A percentile compares a stretch with the other conserved stretches of the same genome.
Evolutionary conservation across 1,139 yeast genomes (phyloP).

Genomic region (Hemisphaericaspora subhashii): DNA sequence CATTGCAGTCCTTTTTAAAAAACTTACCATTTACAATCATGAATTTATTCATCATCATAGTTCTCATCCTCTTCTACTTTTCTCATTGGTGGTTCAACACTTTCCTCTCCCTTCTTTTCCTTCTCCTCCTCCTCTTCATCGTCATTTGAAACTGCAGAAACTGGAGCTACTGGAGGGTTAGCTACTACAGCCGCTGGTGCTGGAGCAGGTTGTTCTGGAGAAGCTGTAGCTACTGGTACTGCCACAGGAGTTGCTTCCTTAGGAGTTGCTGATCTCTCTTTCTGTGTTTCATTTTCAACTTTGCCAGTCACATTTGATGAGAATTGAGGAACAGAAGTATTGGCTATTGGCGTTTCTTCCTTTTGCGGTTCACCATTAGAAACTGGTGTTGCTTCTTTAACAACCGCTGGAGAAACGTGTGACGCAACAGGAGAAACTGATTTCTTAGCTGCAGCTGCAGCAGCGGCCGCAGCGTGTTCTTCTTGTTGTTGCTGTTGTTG

Average conservation of each 20-base stretch:
- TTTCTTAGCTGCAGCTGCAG: conserved; percentile 8
- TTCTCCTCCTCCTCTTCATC: conserved; percentile 42
- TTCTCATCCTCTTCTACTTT: conserved; percentile 81
- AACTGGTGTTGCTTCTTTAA: conserved; percentile 11
- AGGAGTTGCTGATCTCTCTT: conserved; percentile 10
- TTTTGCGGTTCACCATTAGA: conserved; percentile 1
- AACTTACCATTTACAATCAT: background rate
- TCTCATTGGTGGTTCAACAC: conserved; percentile 68
- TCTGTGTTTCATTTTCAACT: conserved; percentile 9
- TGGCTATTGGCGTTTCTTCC: conserved; percentile 1
- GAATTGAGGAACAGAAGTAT: conserved; percentile 20
- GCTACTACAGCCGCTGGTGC: conserved; percentile 15
- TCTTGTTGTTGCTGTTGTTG: background rate
- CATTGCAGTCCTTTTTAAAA: background rate
- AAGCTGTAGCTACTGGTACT: conserved; percentile 9
- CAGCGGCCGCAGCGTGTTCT: conserved; percentile 1
- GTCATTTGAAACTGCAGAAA: conserved; percentile 17
- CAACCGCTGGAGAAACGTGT: conserved; percentile 11
- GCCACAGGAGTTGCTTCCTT: conserved; percentile 8
- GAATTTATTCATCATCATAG: conserved; percentile 64
- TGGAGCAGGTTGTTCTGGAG: conserved; percentile 37
- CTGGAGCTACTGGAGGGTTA: conserved; percentile 6
- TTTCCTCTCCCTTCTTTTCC: conserved; percentile 23
- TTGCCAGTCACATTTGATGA: conserved; percentile 24
- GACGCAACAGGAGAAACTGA: conserved; percentile 12